phyloP scores from a whole-genome alignment of 2,329 filamentous ascomycete species.

The Emmonsia crescens region DNA sequence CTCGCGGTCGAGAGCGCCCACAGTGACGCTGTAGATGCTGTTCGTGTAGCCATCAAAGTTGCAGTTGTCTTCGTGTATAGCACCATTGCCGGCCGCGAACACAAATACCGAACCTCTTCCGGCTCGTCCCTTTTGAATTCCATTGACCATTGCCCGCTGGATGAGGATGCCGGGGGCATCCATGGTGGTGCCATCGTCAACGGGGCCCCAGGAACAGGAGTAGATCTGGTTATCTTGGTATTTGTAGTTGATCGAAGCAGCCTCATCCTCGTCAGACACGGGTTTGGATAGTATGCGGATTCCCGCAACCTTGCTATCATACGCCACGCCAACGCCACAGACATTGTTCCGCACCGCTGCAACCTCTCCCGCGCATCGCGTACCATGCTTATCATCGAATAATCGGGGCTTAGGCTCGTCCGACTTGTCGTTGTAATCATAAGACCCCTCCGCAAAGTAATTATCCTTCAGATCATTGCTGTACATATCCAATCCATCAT shows the following conservation, averaged over 20 bases:
- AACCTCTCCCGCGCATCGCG: slow-evolving; percentile 88
- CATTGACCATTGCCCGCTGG: slow-evolving; percentile 79
- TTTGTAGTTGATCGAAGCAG: slow-evolving; percentile 82
- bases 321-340: slow-evolving; percentile 92
- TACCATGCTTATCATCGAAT: slow-evolving; percentile 79
- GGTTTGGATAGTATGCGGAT: slow-evolving; percentile 85
- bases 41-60: slow-evolving; percentile 99
- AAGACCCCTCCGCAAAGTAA: slow-evolving; percentile 86
- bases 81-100: slow-evolving; percentile 93
- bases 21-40: slow-evolving; percentile 96
- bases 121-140: slow-evolving; percentile 72
- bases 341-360: slow-evolving; percentile 84
- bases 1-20: slow-evolving; percentile 80
- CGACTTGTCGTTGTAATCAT: slow-evolving; percentile 84
- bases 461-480: slow-evolving; percentile 87
- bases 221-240: slow-evolving; percentile 92
- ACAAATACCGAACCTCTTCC: slow-evolving; percentile 88
- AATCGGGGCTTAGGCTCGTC: slow-evolving; percentile 72
- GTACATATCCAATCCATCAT: slow-evolving; percentile 93
- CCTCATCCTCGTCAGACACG: slow-evolving; percentile 88
- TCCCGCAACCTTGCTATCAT: slow-evolving; percentile 79
- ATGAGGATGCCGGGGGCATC: slow-evolving; percentile 86
- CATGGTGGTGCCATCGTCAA: slow-evolving; percentile 89
- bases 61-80: slow-evolving; percentile 80
- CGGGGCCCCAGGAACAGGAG: slow-evolving; percentile 96